Percentiles rank a stretch among this genome's conserved stretches.
phyloP scores from a whole-genome alignment of 129 eudicot genomes.

The Arctium minus region DNA sequence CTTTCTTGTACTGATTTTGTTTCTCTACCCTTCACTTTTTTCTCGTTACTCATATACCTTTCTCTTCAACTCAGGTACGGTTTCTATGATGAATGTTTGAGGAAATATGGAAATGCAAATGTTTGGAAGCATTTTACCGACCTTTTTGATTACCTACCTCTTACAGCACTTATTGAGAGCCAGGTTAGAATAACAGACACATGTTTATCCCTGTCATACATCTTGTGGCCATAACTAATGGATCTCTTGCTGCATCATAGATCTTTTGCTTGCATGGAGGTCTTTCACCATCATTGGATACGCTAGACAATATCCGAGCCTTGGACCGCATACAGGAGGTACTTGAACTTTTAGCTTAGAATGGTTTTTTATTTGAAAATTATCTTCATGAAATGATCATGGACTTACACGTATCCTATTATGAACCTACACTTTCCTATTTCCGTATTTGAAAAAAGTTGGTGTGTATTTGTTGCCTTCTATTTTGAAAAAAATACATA shows the following conservation, averaged over 20 bases:
- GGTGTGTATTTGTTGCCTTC: not conserved
- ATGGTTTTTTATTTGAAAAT: no score
- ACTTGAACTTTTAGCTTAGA: not conserved
- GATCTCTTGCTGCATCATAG: slow-evolving; percentile 20
- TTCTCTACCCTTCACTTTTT: not conserved
- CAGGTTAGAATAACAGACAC: slow-evolving; percentile 40
- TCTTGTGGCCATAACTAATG: not conserved
- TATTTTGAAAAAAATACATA: not conserved
- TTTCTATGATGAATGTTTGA: slow-evolving; percentile 52
- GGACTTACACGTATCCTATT: no score
- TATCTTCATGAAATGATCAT: not conserved
- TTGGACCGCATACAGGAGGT: slow-evolving; percentile 82
- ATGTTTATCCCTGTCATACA: not conserved
- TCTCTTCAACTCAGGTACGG: slow-evolving; percentile 48
- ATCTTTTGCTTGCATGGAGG: slow-evolving; percentile 82
- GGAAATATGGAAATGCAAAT: slow-evolving; percentile 67
- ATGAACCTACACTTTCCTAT: no score
- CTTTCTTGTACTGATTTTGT: not conserved
- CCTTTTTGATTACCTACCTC: slow-evolving; percentile 65
- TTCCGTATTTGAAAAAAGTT: not conserved
- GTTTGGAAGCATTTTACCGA: slow-evolving; percentile 71
- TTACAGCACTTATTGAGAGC: slow-evolving; percentile 72
- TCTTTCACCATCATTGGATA: slow-evolving; percentile 73
- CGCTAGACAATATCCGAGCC: slow-evolving; percentile 69
- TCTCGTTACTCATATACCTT: slow-evolving; percentile 3